Percentiles rank a stretch among this genome's conserved stretches.
Evolutionary conservation across 2,329 filamentous ascomycete genomes (phyloP).

Genomic region (Xylaria multiplex): DNA sequence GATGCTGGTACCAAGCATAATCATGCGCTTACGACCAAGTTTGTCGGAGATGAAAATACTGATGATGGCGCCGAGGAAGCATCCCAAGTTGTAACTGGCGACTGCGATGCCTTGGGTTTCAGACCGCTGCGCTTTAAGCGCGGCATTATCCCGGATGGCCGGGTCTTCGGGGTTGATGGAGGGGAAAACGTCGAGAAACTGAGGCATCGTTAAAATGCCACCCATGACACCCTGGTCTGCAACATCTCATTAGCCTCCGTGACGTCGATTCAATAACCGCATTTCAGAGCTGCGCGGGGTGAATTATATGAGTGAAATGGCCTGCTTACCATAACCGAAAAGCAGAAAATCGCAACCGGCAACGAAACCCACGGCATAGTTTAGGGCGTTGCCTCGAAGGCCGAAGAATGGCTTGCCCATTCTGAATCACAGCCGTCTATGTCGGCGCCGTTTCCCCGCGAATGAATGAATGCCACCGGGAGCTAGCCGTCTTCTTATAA

Average conservation of each 20-base stretch:
- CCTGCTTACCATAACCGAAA: conserved; percentile 62
- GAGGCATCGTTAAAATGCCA: conserved; percentile 74
- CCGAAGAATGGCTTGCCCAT: conserved; percentile 65
- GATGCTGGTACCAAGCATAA: conserved; percentile 66
- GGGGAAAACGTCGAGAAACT: conserved; percentile 67
- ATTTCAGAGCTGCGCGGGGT: not conserved
- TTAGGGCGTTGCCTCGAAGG: conserved; percentile 71
- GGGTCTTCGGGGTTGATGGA: conserved; percentile 60
- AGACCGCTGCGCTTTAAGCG: conserved; percentile 56
- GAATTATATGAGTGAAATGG: not conserved
- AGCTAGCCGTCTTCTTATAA: conserved; percentile 2
- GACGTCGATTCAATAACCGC: conserved; percentile 45
- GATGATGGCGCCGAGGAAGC: conserved; percentile 61
- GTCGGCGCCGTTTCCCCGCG: not conserved
- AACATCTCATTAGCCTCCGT: conserved; percentile 18
- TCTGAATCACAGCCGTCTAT: conserved; percentile 30
- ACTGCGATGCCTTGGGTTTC: conserved; percentile 64
- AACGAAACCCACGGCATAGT: conserved; percentile 75
- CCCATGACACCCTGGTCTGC: conserved; percentile 80
- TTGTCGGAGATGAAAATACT: conserved; percentile 63
- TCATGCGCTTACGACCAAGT: conserved; percentile 66
- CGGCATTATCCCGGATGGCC: conserved; percentile 44
- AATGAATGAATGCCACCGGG: not conserved
- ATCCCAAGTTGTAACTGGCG: conserved; percentile 68
- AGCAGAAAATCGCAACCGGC: conserved; percentile 78